Percentiles rank a stretch among this genome's conserved stretches.
Evolutionary conservation across 768 basidiomycete species (phyloP).

Genomic region (Neoboletus magnificus): DNA sequence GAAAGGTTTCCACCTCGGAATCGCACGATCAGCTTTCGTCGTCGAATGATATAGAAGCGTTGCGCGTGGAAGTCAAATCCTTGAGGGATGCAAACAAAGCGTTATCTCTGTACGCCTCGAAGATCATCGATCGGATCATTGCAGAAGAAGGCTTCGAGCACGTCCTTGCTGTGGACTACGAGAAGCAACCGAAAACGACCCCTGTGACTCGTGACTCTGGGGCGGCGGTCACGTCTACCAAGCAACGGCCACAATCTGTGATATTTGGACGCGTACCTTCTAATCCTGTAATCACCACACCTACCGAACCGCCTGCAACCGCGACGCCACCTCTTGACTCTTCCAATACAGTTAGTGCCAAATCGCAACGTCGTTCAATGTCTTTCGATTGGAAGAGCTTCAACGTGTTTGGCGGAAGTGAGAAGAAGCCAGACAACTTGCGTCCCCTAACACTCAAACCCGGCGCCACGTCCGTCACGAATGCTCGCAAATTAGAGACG

Average conservation of each 20-base stretch:
- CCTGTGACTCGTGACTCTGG: slow-evolving; percentile 27
- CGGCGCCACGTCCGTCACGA: slow-evolving; percentile 50
- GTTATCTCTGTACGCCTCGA: slow-evolving; percentile 90
- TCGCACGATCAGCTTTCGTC: slow-evolving; percentile 44
- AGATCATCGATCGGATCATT: slow-evolving; percentile 97
- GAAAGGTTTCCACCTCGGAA: slow-evolving; percentile 34
- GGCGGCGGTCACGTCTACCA: slow-evolving; percentile 23
- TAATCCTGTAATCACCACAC: slow-evolving; percentile 39
- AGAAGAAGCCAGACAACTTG: slow-evolving; percentile 62
- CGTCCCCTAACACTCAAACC: slow-evolving; percentile 75
- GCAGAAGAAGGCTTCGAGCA: slow-evolving; percentile 96
- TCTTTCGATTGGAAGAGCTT: slow-evolving; percentile 84
- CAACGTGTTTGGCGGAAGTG: slow-evolving; percentile 60
- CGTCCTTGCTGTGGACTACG: slow-evolving; percentile 90
- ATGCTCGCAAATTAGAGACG: slow-evolving; percentile 79
- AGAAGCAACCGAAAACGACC: slow-evolving; percentile 51
- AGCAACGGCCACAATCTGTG: slow-evolving; percentile 61
- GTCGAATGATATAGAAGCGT: slow-evolving; percentile 63
- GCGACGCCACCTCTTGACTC: slow-evolving; percentile 20
- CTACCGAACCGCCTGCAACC: slow-evolving; percentile 22
- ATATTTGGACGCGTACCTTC: slow-evolving; percentile 40
- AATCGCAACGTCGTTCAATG: slow-evolving; percentile 65
- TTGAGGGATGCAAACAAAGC: slow-evolving; percentile 97
- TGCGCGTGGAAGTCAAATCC: slow-evolving; percentile 84
- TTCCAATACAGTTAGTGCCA: slow-evolving; percentile 30